These are phyloP conservation scores for Furcasterigmium sp. DNA, from an alignment of 2,329 filamentous ascomycete species.

Conservation along the genomic window DNA sequence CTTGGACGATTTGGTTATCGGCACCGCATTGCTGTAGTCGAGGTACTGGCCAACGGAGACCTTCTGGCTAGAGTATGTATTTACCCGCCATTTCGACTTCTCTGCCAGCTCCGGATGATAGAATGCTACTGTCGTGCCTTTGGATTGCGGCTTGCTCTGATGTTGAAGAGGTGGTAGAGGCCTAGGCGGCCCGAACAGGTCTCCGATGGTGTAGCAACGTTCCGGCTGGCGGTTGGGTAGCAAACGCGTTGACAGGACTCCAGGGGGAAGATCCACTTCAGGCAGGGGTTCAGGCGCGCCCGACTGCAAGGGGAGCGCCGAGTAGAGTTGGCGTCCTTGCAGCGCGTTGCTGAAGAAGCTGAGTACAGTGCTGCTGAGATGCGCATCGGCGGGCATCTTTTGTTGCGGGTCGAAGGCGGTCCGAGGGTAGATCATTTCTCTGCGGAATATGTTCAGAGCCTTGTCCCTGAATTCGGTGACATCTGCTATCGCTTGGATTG, in stretches of 20 bases:
- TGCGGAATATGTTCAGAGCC: slow-evolving; percentile 56
- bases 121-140: slow-evolving; percentile 49
- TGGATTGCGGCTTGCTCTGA: slow-evolving; percentile 64
- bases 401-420: slow-evolving; percentile 26
- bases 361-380: slow-evolving; percentile 49
- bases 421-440: slow-evolving; percentile 50
- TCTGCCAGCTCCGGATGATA: slow-evolving; percentile 50
- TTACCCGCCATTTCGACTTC: slow-evolving; percentile 47
- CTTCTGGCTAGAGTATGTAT: slow-evolving; percentile 61
- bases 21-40: slow-evolving; percentile 60
- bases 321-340: slow-evolving; percentile 75
- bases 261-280: slow-evolving; percentile 66
- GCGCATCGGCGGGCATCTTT: slow-evolving; percentile 34
- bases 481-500: background rate
- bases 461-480: slow-evolving; percentile 50
- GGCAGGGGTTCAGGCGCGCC: slow-evolving; percentile 39
- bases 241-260: slow-evolving; percentile 65
- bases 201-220: slow-evolving; percentile 61
- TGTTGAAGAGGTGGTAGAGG: slow-evolving; percentile 64
- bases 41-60: slow-evolving; percentile 66
- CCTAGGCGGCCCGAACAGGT: slow-evolving; percentile 66
- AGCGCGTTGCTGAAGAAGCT: slow-evolving; percentile 73
- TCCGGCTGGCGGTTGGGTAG: slow-evolving; percentile 36
- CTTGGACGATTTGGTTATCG: slow-evolving; percentile 29
- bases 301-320: slow-evolving; percentile 59